Base-by-base conservation (phyloP, 2,329 filamentous ascomycete genomes). In the Nigrospora osmanthi region DNA sequence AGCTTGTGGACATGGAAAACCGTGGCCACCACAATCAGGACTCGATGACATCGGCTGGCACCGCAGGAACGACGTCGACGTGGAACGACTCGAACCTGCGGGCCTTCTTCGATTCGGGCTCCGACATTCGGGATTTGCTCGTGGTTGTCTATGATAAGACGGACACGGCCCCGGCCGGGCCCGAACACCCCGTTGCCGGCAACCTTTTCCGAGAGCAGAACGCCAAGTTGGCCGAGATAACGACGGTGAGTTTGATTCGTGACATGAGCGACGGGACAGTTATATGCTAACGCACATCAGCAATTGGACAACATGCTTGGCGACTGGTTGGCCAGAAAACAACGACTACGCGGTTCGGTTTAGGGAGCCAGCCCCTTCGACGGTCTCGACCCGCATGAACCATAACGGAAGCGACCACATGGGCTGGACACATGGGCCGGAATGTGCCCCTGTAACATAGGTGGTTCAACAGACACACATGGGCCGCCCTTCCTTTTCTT, bases 131-230 rank as follows among this genome's bases (percentile, higher is more conserved):
- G 42, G 91, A 98, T 61, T 78, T 97, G 60, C 75, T 97, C 42
- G 78, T 90, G 34, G 86, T 98, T 49, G 89, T 98, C 28, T 90
- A 95, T 60, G 90, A 97, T 66, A 95, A 90, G 62, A 86, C 82
- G 13, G 87, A 90, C 47, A 82, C 94, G 14, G 77, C 81, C 36
- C 86, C 89, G 15, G 87, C 85, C 9, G 80, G 85, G 1, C 76
- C 79, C n/a, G 88, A 95, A 46, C 90, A 97, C 62, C 91, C 91
- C 0, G 75, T 95, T 38, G 88, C 86, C 42, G 80, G 81, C 13
- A 79, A 81, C 17, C 69, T 97, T 44, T 97, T 94, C 69, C 82
- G 81, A 41, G 87, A 95, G 59, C 88, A 95, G 65, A 90, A 89
- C 58, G 87, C 85, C 53, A 85, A 85, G 59, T 67, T 97, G 59